Base-by-base conservation (phyloP, 257 asterid species). In the Solanum virginianum region DNA sequence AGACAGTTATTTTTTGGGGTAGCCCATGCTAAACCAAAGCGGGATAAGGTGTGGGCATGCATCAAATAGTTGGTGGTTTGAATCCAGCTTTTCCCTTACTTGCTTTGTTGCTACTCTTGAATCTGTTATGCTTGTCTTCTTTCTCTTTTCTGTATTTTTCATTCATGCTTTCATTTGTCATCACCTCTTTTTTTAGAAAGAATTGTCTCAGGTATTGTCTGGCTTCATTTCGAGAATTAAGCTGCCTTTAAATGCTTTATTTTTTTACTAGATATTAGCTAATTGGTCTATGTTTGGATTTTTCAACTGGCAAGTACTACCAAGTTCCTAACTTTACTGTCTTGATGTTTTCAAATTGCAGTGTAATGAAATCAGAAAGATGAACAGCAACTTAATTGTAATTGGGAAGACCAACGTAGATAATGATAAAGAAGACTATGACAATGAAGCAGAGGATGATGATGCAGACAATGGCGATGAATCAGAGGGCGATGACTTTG, bases 401-500 rank as follows among this genome's bases (percentile, higher is more conserved):
- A 92, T 96, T 10, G 99, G 98, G 86, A 95, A 93, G 88, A 88
- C 93, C 20, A 86, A 86, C 24, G 90, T 89, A 54, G 98, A 94
- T 18, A 92, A 91, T 45, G 98, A 95, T 68, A 95, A 94, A 87
- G 98, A 94, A 88, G 98, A 95, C 24, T 88, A 89, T 4, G 98
- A 95, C 91, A 94, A 96, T 84, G 98, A 96, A 74, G 98, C 89
- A 0, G 99, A 95, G 70, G 99, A 95, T 57, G 99, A 95, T 57
- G 99, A 92, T 85, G 97, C 92, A 62, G 98, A 97, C 88, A 92
- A 95, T 63, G 98, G 89, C 13, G 98, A 97, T 68, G 99, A 95
- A 88, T 94, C 97, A 0, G 98, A 95, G 75, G 97, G 96, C 60
- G 99, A 97, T 83, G 99, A 97, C 43, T 97, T 97, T 81, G 98